Base-by-base conservation (phyloP, 2,329 filamentous ascomycete species). In the Fusarium chuoi region DNA sequence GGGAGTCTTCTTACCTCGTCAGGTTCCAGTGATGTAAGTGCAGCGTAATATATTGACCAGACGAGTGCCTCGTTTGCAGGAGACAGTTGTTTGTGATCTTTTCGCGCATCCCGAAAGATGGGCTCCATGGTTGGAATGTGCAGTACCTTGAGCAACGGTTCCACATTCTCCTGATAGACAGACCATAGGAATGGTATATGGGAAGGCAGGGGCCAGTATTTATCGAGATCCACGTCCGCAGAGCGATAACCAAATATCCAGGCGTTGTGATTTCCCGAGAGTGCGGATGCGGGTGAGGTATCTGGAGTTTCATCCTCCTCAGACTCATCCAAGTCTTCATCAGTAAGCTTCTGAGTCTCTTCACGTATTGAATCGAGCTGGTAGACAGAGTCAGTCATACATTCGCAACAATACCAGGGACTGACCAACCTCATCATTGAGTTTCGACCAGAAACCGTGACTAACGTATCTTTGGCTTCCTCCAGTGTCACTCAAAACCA, bases 161-260 rank as follows among this genome's bases (percentile, higher is more conserved):
- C 92, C 14, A 95, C 92, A 59, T 93, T 94, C 73, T 94, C 91
- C 70, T 91, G 88, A 81, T 90, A 95, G 17, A 91, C 86, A 56
- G 90, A 87, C 92, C 93, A 94, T 62, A 94, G 89, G 55, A 89
- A 88, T 1, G 86, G 87, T 55, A 93, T 90, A 71, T 92, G 90
- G 3, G 89, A 89, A 2, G 90, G 87, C 1, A 90, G 78, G 4
- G 93, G 93, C 75, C 94, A 92, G 20, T 93, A 83, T 46, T 86
- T 84, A 24, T 87, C 83, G 72, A 94, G 83, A 74, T 94, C 89
- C 33, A 94, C 90, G 71, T 89, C 89, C n/a, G 88, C 87, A 3
- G 92, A 94, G 68, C 89, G 90, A 79, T 93, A 93, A 13, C 92
- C 92, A 71, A 95, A 88, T 33, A 95, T 85, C 79, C 94, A 95